phyloP scores from a whole-genome alignment of 768 basidiomycete genomes.

The Pholiota conissans region DNA sequence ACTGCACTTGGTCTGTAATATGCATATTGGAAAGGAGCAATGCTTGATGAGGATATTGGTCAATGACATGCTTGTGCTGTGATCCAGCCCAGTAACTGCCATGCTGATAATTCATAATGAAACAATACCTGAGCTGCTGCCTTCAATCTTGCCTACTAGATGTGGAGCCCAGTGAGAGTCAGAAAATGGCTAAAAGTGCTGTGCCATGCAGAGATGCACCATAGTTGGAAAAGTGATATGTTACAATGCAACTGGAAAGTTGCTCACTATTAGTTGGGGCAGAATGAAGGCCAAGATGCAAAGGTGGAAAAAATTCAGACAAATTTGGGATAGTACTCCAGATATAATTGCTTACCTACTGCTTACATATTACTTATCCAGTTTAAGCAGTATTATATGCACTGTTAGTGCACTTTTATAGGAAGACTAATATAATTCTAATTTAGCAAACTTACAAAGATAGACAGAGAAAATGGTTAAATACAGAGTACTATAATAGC shows the following conservation, averaged over 20 bases:
- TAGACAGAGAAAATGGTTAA: too few species aligned
- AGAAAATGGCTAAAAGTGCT: neutral
- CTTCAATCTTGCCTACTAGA: neutral
- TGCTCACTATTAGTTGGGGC: neutral
- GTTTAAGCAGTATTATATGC: neutral
- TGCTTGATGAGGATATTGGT: too few species aligned
- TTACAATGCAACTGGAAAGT: neutral
- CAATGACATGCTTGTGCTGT: too few species aligned
- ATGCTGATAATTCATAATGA: too few species aligned
- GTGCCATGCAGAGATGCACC: neutral
- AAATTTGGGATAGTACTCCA: neutral
- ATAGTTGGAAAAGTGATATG: neutral
- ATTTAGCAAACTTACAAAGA: too few species aligned
- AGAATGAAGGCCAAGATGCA: neutral
- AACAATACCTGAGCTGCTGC: neutral
- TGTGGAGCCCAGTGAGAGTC: neutral
- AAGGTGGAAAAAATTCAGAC: neutral
- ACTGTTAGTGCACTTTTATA: neutral
- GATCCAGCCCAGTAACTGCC: too few species aligned
- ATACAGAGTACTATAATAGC: too few species aligned
- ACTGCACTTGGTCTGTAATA: too few species aligned
- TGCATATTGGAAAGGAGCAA: too few species aligned
- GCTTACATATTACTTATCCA: neutral
- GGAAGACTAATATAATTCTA: too few species aligned
- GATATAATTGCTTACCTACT: neutral